Evolutionary conservation across 352 stramenopile genomes (phyloP), one percentile per base, ranked within the genome.

Genomic region (Nothophytophthora sp.): DNA sequence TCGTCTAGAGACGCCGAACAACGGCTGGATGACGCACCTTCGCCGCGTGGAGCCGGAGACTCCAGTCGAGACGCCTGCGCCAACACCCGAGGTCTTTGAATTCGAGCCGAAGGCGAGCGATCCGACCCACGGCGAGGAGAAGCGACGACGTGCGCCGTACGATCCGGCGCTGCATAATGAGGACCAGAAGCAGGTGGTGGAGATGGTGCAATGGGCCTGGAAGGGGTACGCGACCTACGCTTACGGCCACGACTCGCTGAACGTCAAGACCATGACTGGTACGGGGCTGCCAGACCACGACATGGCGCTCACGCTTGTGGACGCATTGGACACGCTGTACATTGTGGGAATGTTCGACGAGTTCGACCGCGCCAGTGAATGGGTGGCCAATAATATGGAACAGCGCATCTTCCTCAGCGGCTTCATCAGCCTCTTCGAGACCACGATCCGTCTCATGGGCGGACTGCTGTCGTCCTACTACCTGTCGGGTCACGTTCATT

Each of bases 201-300:
- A 69, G n/a, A 90, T 90, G 77, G 58, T 90, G 33, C 56, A 71
- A 23, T 92, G 81, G 81, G 81, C 81, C n/a, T 92, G 81, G 81
- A 76, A 87, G 46, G 81, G 73, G 11, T 92, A 92, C 55, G 71
- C 81, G 24, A 73, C 67, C 9, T 75, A 86, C 39, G 81, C 81
- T 11, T 92, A 86, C 32, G 77, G 81, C 41, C 61, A 77, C 44
- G 81, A 92, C 62, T 84, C 80, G 27, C 54, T 92, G 12, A 83
- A 92, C 39, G 76, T 90, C 20, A 63, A 70, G 36, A 70, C 58
- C 10, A 84, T 88, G 62, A 73, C 60, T 15, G 73, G 77, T 23
- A 80, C 67, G 4, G 77, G 81, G 0, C 45, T 88, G 38, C 70
- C 70, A 1, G 60, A 63, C 25, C 79, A 88, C 56, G 81, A 92